These are phyloP conservation scores for Obba rivulosa DNA, from an alignment of 768 basidiomycete species.

Conservation along the genomic window DNA sequence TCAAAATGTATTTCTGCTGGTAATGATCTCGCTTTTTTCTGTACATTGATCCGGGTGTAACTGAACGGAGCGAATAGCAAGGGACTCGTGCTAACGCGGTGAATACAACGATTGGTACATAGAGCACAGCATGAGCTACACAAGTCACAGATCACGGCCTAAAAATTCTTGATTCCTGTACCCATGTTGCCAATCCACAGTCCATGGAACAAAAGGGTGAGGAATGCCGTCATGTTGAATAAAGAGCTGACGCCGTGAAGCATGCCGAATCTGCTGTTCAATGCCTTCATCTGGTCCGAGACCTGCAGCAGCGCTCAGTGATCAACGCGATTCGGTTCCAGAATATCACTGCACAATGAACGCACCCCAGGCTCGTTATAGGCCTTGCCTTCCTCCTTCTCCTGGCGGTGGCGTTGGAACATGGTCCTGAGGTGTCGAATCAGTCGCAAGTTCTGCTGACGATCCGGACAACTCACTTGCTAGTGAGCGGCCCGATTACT, in stretches of 20 bases:
- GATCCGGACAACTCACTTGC: constrained; percentile 40
- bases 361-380: constrained; percentile 63
- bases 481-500: constrained; percentile 67
- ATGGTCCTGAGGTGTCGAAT: constrained; percentile 48
- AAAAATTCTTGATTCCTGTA: constrained; percentile 23
- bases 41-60: too few relatives aligned
- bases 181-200: constrained; percentile 62
- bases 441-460: background rate
- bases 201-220: constrained; percentile 63
- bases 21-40: constrained; percentile 21
- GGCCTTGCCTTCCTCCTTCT: constrained; percentile 67
- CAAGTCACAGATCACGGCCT: constrained; percentile 1
- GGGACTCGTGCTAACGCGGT: too few relatives aligned
- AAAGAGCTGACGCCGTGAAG: constrained; percentile 69
- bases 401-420: constrained; percentile 66
- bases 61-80: too few relatives aligned
- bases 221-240: constrained; percentile 55
- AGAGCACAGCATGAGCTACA: background rate
- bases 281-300: constrained; percentile 60
- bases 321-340: background rate
- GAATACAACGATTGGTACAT: too few relatives aligned
- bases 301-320: constrained; percentile 35
- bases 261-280: constrained; percentile 61
- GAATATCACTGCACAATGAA: constrained; percentile 11
- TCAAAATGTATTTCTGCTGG: constrained; percentile 17